Percentiles rank a stretch among this genome's conserved stretches.
These are phyloP conservation scores for Dactylellina parvicollis DNA, from an alignment of 2,329 filamentous ascomycete species.

Conservation along the genomic window DNA sequence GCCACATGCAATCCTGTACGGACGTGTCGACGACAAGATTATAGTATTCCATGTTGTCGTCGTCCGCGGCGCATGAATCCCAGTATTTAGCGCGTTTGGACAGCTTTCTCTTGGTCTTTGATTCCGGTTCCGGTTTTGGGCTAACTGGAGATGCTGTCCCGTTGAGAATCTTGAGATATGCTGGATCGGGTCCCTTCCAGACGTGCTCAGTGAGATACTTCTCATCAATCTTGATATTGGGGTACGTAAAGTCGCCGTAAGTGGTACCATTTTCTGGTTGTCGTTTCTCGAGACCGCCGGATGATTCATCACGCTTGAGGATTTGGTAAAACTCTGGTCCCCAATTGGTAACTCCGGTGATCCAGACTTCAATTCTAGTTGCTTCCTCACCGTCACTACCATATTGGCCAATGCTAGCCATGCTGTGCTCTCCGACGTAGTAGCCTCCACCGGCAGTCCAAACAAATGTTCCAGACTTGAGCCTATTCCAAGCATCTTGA, in stretches of 20 bases:
- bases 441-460: not conserved
- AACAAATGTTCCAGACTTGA: constrained; percentile 14
- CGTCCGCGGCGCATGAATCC: constrained; percentile 15
- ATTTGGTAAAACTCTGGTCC: constrained; percentile 17
- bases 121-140: not conserved
- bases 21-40: constrained; percentile 10
- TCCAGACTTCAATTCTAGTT: constrained; percentile 23
- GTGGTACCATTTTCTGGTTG: not conserved
- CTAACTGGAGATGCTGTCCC: not conserved
- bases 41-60: constrained; percentile 34
- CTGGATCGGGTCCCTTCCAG: constrained; percentile 11
- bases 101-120: not conserved
- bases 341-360: constrained; percentile 14
- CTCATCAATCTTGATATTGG: constrained; percentile 19
- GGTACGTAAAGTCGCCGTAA: constrained; percentile 13
- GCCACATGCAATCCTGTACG: constrained; percentile 17
- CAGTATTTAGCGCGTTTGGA: constrained; percentile 12
- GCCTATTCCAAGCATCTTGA: constrained; percentile 15
- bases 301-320: not conserved
- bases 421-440: constrained; percentile 12
- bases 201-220: constrained; percentile 14
- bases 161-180: constrained; percentile 6
- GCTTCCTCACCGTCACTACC: constrained; percentile 18
- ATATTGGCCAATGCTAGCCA: constrained; percentile 25
- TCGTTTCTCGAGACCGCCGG: not conserved